phyloP scores from a whole-genome alignment of 192 early-diverging fungal genomes.

The Allomyces javanicus region DNA sequence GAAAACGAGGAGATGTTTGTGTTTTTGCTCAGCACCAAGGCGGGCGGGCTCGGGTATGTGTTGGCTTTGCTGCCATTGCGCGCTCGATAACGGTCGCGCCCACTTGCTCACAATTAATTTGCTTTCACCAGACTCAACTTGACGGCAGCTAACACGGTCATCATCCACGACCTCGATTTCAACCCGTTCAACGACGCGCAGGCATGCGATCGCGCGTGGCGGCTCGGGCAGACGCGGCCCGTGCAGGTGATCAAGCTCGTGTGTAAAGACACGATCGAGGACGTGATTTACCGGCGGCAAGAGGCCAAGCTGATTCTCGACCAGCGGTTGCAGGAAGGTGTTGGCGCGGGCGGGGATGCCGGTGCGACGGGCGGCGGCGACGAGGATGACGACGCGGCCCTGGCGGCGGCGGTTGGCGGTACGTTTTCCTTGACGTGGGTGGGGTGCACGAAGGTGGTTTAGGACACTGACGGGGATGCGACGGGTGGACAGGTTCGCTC shows the following conservation, averaged over 20 bases:
- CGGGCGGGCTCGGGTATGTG: slow-evolving; percentile 45
- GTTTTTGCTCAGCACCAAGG: slow-evolving; percentile 58
- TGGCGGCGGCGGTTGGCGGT: no score
- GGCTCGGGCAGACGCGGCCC: slow-evolving; percentile 27
- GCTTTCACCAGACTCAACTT: slow-evolving; percentile 30
- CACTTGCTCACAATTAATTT: no score
- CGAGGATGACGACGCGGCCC: no score
- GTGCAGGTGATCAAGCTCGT: slow-evolving; percentile 23
- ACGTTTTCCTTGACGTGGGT: no score
- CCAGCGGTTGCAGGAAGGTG: slow-evolving; percentile 11
- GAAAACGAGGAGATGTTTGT: slow-evolving; percentile 24
- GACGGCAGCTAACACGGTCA: slow-evolving; percentile 54
- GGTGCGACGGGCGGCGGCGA: no score
- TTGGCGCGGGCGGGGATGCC: background rate
- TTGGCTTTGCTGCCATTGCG: no score
- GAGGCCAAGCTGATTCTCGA: slow-evolving; percentile 25
- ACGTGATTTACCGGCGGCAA: slow-evolving; percentile 19
- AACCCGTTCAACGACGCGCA: slow-evolving; percentile 74
- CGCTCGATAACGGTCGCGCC: no score
- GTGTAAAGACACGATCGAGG: slow-evolving; percentile 17
- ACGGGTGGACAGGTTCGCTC: background rate
- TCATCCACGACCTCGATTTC: slow-evolving; percentile 59
- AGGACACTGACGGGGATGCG: no score
- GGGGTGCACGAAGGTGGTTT: no score
- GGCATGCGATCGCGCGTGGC: slow-evolving; percentile 64